These are phyloP conservation scores for Backusella mclennaniae DNA, from an alignment of 192 early-diverging fungal genomes.

Conservation along the genomic window DNA sequence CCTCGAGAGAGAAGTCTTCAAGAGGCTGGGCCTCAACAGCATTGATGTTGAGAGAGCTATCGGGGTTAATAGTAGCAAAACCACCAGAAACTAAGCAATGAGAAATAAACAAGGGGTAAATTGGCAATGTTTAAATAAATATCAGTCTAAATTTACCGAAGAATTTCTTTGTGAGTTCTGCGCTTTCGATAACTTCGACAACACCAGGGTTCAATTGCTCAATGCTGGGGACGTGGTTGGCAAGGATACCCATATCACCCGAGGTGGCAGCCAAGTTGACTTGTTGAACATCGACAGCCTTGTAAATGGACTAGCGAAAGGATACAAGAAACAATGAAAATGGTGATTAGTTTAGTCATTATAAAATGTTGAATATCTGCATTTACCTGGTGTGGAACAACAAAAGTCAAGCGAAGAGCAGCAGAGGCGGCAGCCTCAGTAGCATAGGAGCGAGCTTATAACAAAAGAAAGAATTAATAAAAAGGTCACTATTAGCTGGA, in stretches of 20 bases:
- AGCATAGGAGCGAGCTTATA: conserved; percentile 74
- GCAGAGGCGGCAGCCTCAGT: conserved; percentile 71
- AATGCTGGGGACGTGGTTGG: conserved; percentile 96
- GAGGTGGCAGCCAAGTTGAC: conserved; percentile 91
- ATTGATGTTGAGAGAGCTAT: conserved; percentile 96
- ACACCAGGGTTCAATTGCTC: conserved; percentile 93
- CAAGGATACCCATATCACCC: conserved; percentile 97
- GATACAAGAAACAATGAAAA: conserved; percentile 12
- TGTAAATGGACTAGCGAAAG: conserved; percentile 62
- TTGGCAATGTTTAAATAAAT: neutral
- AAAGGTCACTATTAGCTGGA: neutral
- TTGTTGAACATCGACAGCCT: conserved; percentile 74
- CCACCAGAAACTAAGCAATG: conserved; percentile 79
- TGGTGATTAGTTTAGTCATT: neutral
- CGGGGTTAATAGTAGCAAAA: conserved; percentile 95
- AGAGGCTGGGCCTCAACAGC: conserved; percentile 91
- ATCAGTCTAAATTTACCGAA: conserved; percentile 63
- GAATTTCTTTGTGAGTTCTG: conserved; percentile 80
- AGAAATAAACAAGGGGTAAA: conserved; percentile 18
- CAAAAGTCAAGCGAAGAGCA: conserved; percentile 88
- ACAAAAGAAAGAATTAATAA: neutral
- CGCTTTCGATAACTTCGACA: conserved; percentile 77
- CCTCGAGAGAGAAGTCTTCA: conserved; percentile 83
- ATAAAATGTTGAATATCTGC: neutral
- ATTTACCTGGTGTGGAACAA: conserved; percentile 83